Evolutionary conservation across 2,329 filamentous ascomycete genomes (phyloP).

Genomic region (Colletotrichum sp.): DNA sequence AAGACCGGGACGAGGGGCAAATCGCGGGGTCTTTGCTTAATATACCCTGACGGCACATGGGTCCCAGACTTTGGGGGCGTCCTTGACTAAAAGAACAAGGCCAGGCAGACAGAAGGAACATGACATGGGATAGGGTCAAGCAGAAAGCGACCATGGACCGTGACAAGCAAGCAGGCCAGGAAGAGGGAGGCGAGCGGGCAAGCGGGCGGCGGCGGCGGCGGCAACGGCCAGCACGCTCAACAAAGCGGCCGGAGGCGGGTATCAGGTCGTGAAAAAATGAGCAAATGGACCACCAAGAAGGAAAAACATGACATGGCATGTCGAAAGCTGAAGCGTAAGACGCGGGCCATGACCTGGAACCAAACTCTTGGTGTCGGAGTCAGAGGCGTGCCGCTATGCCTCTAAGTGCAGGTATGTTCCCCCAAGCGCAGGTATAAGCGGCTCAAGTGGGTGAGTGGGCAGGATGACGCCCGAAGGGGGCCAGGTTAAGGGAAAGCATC

Average conservation of each 20-base stretch:
- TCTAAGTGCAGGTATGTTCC: constrained; percentile 23
- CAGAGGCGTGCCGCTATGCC: constrained; percentile 14
- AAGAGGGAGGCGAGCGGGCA: not conserved
- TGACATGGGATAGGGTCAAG: not conserved
- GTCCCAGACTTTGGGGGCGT: not conserved
- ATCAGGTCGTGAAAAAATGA: not conserved
- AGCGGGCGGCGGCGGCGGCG: not conserved
- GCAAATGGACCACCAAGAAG: not conserved
- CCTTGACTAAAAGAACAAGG: constrained; percentile 8
- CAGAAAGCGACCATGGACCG: constrained; percentile 4
- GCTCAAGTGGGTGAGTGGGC: constrained; percentile 22
- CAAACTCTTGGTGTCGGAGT: constrained; percentile 20
- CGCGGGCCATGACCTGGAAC: constrained; percentile 17
- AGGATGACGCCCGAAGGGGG: constrained; percentile 23
- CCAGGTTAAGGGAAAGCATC: constrained; percentile 27
- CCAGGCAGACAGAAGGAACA: not conserved
- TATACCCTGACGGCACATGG: constrained; percentile 9
- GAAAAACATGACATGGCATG: not conserved
- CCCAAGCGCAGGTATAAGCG: constrained; percentile 28
- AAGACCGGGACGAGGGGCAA: constrained; percentile 21
- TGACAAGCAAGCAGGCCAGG: not conserved
- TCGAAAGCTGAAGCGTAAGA: not conserved
- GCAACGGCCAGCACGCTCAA: not conserved
- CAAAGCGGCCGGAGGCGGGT: constrained; percentile 7
- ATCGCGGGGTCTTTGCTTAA: constrained; percentile 19